Evolutionary conservation across 441 rosid genomes (phyloP), one percentile per base, ranked within the genome.

Genomic region (Dalechampia spathulata): DNA sequence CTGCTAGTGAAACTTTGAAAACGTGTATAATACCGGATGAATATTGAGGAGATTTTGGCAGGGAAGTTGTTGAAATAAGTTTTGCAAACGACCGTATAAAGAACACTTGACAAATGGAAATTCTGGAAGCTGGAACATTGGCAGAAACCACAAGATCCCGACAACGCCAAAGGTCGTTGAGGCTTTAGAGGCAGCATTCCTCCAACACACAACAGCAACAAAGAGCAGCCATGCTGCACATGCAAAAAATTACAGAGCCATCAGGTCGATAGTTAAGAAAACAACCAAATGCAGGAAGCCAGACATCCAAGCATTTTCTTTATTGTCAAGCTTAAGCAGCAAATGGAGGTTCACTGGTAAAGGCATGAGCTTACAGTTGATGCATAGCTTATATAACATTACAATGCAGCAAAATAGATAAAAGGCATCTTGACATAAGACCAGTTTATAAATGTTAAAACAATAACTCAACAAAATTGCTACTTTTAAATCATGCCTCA

Each of bases 171-270:
- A n/a, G 32, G 52, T 57, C 41, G 43, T 37, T 41, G 47, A 27
- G 17, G 23, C 52, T 53, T 61, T 61, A 78, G 78, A 69, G 75
- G 87, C 89, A 87, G 81, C 93, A 86, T 60, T 90, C 87, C 78
- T 90, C 96, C 83, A 87, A 40, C 76, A 83, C 2, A 56, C 87
- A 90, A 58, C 93, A 84, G 79, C 93, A 86, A 67, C 93, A 84
- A 30, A 84, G 76, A 1, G 85, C 88, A 23, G 95, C 87, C 56
- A 90, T 69, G 70, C 93, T 81, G 79, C 73, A 74, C 26, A 58
- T n/a, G n/a, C 14, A 43, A 25, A 52, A 43, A 3, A 38, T 5
- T 3, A 30, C 4, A 30, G 6, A 9, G 20, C 23, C 34, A 46
- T 42, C 37, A 44, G 25, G 25, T 6, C 7, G 53, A 7, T 28